These are phyloP conservation scores for Trametes gibbosa DNA, from an alignment of 768 basidiomycete species.

Conservation along the genomic window DNA sequence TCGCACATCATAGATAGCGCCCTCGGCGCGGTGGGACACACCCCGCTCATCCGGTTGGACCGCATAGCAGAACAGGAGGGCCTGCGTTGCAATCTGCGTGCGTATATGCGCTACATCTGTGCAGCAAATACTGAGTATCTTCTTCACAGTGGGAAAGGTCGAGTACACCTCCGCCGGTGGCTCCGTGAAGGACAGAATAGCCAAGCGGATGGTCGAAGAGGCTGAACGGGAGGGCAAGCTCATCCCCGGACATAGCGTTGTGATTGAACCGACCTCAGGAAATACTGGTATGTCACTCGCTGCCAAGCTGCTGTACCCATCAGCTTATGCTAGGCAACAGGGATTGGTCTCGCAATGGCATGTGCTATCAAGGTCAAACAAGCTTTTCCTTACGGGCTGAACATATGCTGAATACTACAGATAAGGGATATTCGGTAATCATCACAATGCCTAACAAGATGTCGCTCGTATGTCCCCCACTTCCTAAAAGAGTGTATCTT, in stretches of 20 bases:
- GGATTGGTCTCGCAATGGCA: conserved; percentile 91
- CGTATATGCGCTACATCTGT: conserved; percentile 30
- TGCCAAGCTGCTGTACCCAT: not conserved
- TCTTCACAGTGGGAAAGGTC: conserved; percentile 71
- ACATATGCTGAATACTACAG: conserved; percentile 70
- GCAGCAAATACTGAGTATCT: not conserved
- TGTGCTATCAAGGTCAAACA: conserved; percentile 84
- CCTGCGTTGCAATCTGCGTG: conserved; percentile 87
- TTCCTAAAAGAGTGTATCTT: not conserved
- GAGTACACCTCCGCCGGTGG: conserved; percentile 92
- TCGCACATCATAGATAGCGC: conserved; percentile 68
- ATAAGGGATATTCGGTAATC: conserved; percentile 89
- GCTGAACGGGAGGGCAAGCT: conserved; percentile 88
- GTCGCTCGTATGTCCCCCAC: conserved; percentile 56
- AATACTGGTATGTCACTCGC: conserved; percentile 71
- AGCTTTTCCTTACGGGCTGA: conserved; percentile 16
- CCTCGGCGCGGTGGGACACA: conserved; percentile 85
- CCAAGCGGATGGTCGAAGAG: conserved; percentile 94
- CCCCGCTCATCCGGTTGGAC: conserved; percentile 86
- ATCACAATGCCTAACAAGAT: conserved; percentile 94
- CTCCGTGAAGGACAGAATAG: conserved; percentile 94
- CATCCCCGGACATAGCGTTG: conserved; percentile 81
- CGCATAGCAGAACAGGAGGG: conserved; percentile 71
- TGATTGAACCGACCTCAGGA: conserved; percentile 94
- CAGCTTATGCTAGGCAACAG: conserved; percentile 34